Evolutionary conservation across 441 rosid species (phyloP).

Genomic region (Flueggea neowawraea): DNA sequence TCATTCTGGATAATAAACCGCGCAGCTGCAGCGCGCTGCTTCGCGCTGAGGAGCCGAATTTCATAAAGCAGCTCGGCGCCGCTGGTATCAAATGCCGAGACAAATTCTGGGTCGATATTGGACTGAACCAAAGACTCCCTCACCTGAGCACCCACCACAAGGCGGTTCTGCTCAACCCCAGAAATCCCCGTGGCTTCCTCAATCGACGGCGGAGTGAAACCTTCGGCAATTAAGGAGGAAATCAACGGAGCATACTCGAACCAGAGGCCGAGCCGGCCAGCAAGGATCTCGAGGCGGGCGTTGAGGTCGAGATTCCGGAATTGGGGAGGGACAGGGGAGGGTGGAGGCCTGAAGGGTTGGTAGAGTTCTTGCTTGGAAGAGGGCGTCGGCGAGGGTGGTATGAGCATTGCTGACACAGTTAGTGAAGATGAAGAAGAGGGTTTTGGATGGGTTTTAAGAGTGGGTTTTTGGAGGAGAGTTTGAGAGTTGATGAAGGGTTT

Average conservation of each 20-base stretch:
- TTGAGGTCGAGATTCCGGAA: conserved; percentile 59
- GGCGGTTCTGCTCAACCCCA: conserved; percentile 78
- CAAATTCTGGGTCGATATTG: conserved; percentile 45
- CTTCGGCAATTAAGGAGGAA: conserved; percentile 59
- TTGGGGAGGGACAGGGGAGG: conserved; percentile 59
- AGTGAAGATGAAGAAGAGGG: conserved; percentile 6
- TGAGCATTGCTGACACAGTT: conserved; percentile 20
- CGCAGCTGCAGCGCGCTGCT: conserved; percentile 63
- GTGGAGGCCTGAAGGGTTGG: conserved; percentile 92
- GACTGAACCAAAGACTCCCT: conserved; percentile 62
- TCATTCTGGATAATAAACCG: conserved; percentile 32
- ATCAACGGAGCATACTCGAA: conserved; percentile 87
- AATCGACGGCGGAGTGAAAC: conserved; percentile 54
- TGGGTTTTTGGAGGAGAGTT: conserved; percentile 2
- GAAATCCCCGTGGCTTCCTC: conserved; percentile 81
- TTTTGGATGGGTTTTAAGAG: conserved; percentile 14
- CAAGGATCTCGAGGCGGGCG: conserved; percentile 58
- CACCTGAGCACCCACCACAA: conserved; percentile 72
- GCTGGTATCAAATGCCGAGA: conserved; percentile 57
- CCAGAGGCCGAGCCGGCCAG: conserved; percentile 75
- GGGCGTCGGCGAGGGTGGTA: conserved; percentile 12
- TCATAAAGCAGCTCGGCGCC: conserved; percentile 82
- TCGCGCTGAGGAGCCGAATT: conserved; percentile 58
- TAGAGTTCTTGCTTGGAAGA: conserved; percentile 36
- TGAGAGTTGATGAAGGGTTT: conserved; percentile 27